Conservation (phyloP, 2,329 filamentous ascomycete genomes). For the Pseudocercospora musae region DNA sequence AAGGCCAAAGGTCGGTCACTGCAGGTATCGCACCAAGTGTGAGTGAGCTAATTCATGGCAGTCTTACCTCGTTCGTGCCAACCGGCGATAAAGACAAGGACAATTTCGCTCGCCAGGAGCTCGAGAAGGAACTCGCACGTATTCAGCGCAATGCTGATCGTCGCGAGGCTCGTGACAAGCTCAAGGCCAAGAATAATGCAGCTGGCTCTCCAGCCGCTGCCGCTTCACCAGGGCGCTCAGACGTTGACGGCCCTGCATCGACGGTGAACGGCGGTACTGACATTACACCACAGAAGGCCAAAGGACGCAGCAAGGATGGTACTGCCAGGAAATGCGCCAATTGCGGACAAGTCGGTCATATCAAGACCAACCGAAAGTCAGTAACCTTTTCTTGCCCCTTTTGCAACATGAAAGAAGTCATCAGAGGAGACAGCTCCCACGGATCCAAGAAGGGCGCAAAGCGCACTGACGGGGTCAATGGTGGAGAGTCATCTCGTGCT, state of each 20-base stretch:
- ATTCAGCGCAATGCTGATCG: conserved; percentile 90
- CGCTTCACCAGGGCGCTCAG: conserved; percentile 43
- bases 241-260: conserved; percentile 43
- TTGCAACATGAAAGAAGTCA: conserved; percentile 15
- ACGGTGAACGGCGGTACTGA: conserved; percentile 20
- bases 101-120: conserved; percentile 53
- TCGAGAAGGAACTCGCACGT: conserved; percentile 73
- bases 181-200: conserved; percentile 57
- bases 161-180: conserved; percentile 83
- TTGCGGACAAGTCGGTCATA: conserved; percentile 93
- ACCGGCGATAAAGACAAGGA: conserved; percentile 67
- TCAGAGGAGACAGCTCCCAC: conserved; percentile 17
- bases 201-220: conserved; percentile 46
- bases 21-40: not conserved
- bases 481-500: conserved; percentile 16
- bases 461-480: conserved; percentile 13
- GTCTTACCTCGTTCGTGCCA: conserved; percentile 46
- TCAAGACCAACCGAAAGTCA: conserved; percentile 99
- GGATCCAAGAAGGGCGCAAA: conserved; percentile 15
- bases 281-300: conserved; percentile 33
- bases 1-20: conserved; percentile 62
- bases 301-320: conserved; percentile 58
- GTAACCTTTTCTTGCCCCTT: conserved; percentile 32
- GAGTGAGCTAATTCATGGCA: not conserved
- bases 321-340: conserved; percentile 89